Evolutionary conservation across 345 rosid species (phyloP), one percentile per base, ranked within the genome.

Genomic region (Syzygium aqueum): DNA sequence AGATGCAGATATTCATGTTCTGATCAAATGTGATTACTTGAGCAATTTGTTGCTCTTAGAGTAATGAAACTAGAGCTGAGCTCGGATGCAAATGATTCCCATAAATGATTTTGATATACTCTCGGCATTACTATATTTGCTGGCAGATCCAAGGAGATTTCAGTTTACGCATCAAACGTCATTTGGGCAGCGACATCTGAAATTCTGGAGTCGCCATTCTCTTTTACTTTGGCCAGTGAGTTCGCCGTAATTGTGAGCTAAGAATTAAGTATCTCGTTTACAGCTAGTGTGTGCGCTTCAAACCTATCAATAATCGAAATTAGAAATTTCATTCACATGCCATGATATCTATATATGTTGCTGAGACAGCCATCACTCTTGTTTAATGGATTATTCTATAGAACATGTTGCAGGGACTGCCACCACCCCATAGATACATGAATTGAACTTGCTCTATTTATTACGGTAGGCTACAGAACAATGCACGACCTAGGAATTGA

Each of bases 131-230:
- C 30, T 10, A 37, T 28, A 33, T 27, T 51, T 53, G 15, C 59
- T 84, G 30, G 23, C 86, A 90, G 90, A 90, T 90, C 87, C 91
- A 82, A 90, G 87, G 52, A 88, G 91, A 78, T 90, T 90, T 61
- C 85, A 84, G 53, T 80, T 90, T 25, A 50, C 86, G 7, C 57
- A 15, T 33, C 90, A 87, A 88, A 90, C 86, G 16, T 23, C 91
- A 19, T 90, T 87, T 87, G 91, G 89, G 22, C 57, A 28, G 78
- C 67, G 84, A 27, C 91, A 90, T 85, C 51, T 90, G 53, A 86
- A 87, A 49, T 27, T 85, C 50, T 90, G 91, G 90, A 88, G 87
- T 82, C 21, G 84, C 23, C 84, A 88, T 30, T 59, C 87, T 43
- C 9, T 87, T 56, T 85, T 82, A 63, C 86, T 90, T 51, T 90